A percentile compares a stretch with the other conserved stretches of the same genome.
These are phyloP conservation scores for Sicyos edulis DNA, from an alignment of 306 rosid genomes.

Conservation along the genomic window DNA sequence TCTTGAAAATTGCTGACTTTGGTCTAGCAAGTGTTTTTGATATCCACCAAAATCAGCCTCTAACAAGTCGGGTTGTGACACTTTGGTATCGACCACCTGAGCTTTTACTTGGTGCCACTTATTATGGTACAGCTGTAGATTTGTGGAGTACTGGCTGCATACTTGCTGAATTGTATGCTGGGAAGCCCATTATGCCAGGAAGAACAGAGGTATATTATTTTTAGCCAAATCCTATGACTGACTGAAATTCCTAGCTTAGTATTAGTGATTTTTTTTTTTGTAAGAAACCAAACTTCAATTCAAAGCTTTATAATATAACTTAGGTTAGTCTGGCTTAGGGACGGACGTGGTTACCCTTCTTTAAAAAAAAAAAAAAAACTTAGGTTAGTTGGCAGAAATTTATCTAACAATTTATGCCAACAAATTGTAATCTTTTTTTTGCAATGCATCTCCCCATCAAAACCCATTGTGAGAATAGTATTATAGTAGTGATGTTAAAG, in stretches of 20 bases:
- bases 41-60: slow-evolving; percentile 63
- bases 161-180: slow-evolving; percentile 84
- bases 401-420: no score
- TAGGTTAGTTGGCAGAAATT: no score
- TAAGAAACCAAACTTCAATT: no score
- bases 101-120: slow-evolving; percentile 91
- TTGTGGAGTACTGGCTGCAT: slow-evolving; percentile 94
- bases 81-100: slow-evolving; percentile 94
- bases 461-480: no score
- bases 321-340: no score
- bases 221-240: neutral
- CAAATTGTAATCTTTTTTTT: no score
- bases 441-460: no score
- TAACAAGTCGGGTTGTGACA: slow-evolving; percentile 89
- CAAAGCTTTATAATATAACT: no score
- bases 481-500: no score
- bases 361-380: no score
- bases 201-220: slow-evolving; percentile 67
- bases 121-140: slow-evolving; percentile 80
- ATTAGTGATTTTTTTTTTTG: no score
- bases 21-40: slow-evolving; percentile 82
- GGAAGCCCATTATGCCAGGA: slow-evolving; percentile 95
- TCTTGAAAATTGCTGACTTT: slow-evolving; percentile 79
- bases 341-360: no score
- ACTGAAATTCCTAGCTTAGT: neutral